Base-by-base conservation (phyloP, 768 basidiomycete genomes). In the Dendrothele bispora region DNA sequence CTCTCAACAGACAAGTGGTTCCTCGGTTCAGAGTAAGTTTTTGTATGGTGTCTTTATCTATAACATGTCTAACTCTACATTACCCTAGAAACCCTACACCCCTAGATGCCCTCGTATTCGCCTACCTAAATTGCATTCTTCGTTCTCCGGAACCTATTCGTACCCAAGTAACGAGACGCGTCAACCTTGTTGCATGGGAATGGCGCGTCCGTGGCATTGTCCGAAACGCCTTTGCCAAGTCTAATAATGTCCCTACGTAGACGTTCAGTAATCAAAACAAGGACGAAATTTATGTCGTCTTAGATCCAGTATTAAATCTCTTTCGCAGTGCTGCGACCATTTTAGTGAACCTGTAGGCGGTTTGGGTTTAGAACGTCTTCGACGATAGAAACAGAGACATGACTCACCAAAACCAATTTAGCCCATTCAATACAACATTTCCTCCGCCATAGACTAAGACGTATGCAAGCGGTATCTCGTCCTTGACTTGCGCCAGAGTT, bases 131-230 rank as follows among this genome's bases (percentile, higher is more conserved):
- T 62, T 73, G 71, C 45, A 74, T 90, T 20, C 66, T 88, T 5
- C 68, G 81, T 39, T 69, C 73, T 20, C 32, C 46, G 18, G 67
- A 71, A 30, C 46, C 53, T 18, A 66, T 82, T 18, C 77, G 86
- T 27, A 74, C 80, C 29, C 84, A 88, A 58, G 82, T 91, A 24
- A 76, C 80, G 11, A 79, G 82, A 41, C 82, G 80, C 50, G 82
- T 79, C 32, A 92, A 92, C 57, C 83, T 93, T 34, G 81, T 90
- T 39, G 79, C 80, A 25, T 93, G 91, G 89, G 89, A 92, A 61
- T 77, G 71, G 55, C 71, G 81, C 26, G 83, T 92, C 17, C 78
- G 85, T 26, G 64, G 71, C 14, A 67, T 77, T 39, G 81, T 91
- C 7, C 69, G 74, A 30, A 69, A 68, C 37, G 75, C 80, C 3